A percentile compares a stretch with the other conserved stretches of the same genome.
Conservation (phyloP, 768 basidiomycete species). For the Suillus occidentalis region DNA sequence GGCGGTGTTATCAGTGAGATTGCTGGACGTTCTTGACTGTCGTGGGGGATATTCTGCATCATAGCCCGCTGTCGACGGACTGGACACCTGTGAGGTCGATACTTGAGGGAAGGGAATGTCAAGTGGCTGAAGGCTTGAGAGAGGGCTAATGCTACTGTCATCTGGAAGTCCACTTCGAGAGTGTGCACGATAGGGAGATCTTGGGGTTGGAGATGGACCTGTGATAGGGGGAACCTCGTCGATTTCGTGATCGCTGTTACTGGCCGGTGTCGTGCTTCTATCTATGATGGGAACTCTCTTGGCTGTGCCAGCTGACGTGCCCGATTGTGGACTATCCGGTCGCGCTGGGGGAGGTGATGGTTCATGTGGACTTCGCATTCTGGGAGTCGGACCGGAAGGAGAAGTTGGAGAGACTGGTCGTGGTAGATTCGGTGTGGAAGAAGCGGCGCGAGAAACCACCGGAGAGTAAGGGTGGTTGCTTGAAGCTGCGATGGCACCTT, state of each 20-base stretch:
- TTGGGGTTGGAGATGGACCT: conserved; percentile 38
- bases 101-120: conserved; percentile 31
- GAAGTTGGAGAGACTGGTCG: conserved; percentile 39
- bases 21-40: conserved; percentile 64
- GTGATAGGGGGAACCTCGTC: conserved; percentile 41
- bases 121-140: conserved; percentile 24
- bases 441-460: conserved; percentile 42
- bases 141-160: conserved; percentile 10
- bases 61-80: conserved; percentile 33
- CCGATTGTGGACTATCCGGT: conserved; percentile 57
- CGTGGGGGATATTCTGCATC: conserved; percentile 40
- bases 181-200: conserved; percentile 53
- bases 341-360: conserved; percentile 49
- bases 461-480: conserved; percentile 39
- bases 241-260: conserved; percentile 29
- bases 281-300: conserved; percentile 22
- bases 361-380: conserved; percentile 52
- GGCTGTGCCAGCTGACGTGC: conserved; percentile 35
- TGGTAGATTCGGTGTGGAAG: conserved; percentile 64
- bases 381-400: conserved; percentile 34
- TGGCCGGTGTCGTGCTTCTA: conserved; percentile 13
- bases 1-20: conserved; percentile 52
- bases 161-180: conserved; percentile 20
- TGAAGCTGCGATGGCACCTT: conserved; percentile 21
- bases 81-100: conserved; percentile 41